Evolutionary conservation across 805 yeast genomes (phyloP), one percentile per base, ranked within the genome.

Genomic region (Saccharomycopsis selenospora): DNA sequence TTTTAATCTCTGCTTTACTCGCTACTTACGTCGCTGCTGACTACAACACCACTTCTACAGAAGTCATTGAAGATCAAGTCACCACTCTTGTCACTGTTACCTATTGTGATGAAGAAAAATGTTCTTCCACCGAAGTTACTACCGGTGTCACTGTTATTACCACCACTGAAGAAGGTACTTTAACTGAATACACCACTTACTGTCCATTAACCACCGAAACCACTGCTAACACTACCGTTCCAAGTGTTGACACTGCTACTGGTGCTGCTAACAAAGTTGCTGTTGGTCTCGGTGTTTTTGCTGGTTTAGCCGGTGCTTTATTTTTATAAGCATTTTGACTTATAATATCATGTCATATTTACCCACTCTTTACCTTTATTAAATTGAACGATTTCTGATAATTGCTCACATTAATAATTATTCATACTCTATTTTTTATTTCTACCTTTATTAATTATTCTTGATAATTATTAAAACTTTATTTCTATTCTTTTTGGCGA

Each of bases 131-230:
- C 40, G 47, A 56, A 23, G 54, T 49, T 48, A 54, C 58, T 46
- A 56, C 61, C 38, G 60, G 60, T 56, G 56, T 56, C 40, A 51
- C 59, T 47, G 54, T 55, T 40, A 55, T 57, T 42, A 56, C 59
- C 42, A 33, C 47, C 40, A 58, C 61, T 41, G 40, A 51, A 28
- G 47, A 48, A 5, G 59, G 55, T 50, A 45, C 46, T 45, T 55
- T 36, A 25, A 57, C 62, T 36, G 49, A 46, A 20, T 55, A 55
- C 57, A 59, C 61, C 50, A 59, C 61, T 42, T 57, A 57, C 58
- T 59, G 62, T 47, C 62, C 62, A 54, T 48, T 58, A 27, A 50
- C 59, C 23, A 25, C 56, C 22, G n/a, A n/a, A n/a, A 41, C 53
- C 17, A 36, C 45, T 25, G 29, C 30, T 25, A 23, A 14, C 29